Evolutionary conservation across 192 early-diverging fungal genomes (phyloP).

Genomic region (Coemansia sp.): DNA sequence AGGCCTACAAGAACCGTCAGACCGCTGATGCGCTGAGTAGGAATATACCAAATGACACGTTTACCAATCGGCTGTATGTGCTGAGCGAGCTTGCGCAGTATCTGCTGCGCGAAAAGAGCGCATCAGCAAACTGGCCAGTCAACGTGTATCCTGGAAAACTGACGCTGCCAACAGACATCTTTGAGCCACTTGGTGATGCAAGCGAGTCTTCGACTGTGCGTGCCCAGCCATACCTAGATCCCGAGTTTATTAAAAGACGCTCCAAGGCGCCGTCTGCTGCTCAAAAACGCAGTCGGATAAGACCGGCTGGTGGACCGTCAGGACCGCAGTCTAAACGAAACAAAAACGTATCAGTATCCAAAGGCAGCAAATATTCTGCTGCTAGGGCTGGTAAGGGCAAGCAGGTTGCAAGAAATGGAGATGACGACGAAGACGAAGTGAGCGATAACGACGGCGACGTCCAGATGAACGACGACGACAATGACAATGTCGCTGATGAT

Average conservation of each 20-base stretch:
- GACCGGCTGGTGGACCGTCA: not conserved
- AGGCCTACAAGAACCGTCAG: conserved; percentile 65
- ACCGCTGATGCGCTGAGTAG: conserved; percentile 3
- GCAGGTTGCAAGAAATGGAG: conserved; percentile 10
- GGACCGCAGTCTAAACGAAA: not conserved
- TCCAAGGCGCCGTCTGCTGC: conserved; percentile 23
- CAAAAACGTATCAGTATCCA: not conserved
- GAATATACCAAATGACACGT: conserved; percentile 5
- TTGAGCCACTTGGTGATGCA: conserved; percentile 34
- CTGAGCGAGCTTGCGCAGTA: conserved; percentile 81
- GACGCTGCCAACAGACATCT: conserved; percentile 68
- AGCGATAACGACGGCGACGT: conserved; percentile 8
- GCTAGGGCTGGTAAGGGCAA: conserved; percentile 21
- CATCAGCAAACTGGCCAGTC: conserved; percentile 74
- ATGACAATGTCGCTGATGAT: conserved; percentile 5
- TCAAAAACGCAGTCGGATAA: conserved; percentile 24
- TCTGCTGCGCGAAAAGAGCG: conserved; percentile 75
- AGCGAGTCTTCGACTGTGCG: conserved; percentile 16
- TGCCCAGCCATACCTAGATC: conserved; percentile 22
- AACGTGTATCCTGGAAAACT: conserved; percentile 74
- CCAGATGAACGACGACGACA: too few relatives aligned
- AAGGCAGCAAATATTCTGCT: not conserved
- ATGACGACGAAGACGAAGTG: not conserved
- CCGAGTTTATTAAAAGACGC: conserved; percentile 36
- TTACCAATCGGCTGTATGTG: conserved; percentile 69